Evolutionary conservation across 2,329 filamentous ascomycete genomes (phyloP), one percentile per base, ranked within the genome.

Genomic region (Pseudophaeomoniella oleicola): DNA sequence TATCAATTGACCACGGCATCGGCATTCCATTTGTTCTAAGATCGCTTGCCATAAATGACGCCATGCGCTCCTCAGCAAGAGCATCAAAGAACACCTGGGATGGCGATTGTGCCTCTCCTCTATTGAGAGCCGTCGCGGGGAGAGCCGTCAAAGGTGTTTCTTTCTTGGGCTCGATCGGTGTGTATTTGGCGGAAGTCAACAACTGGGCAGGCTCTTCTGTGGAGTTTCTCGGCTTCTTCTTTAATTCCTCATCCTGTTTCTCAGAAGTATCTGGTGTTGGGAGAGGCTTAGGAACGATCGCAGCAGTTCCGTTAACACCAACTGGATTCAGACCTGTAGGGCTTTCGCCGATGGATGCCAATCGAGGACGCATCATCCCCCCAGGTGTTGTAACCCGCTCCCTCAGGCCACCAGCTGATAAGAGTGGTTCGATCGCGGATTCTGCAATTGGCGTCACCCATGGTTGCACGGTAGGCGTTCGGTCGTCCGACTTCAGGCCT

Each of bases 401-500:
- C 11, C 79, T 76, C 34, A 64, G 72, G 47, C 72, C 75, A 30
- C 72, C 71, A 0, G 86, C 85, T 16, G 81, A 85, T 11, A 74
- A 47, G 5, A 70, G 69, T 19, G 71, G 73, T 36, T 73, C 66
- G 30, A 78, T 59, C 2, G 80, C 81, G 29, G 81, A 82, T 45
- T 86, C 79, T 1, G 81, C 79, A 49, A 94, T 94, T 0, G 88
- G 88, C 0, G 88, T 96, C 1, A 82, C 72, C n/a, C 81, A 84
- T 1, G 77, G 78, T 6, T 58, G 62, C 40, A 81, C 81, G 45
- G 86, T 80, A 0, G 86, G 86, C 0, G 86, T 94, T 22, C 63
- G 62, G 39, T 71, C 69, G 37, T 71, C 69, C 3, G 63, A 62
- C 30, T 60, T 64, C 17, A 67, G 47, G 3, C 69, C 65, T 13